These are phyloP conservation scores for Carallia brachiata DNA, from an alignment of 345 rosid genomes.

Conservation along the genomic window DNA sequence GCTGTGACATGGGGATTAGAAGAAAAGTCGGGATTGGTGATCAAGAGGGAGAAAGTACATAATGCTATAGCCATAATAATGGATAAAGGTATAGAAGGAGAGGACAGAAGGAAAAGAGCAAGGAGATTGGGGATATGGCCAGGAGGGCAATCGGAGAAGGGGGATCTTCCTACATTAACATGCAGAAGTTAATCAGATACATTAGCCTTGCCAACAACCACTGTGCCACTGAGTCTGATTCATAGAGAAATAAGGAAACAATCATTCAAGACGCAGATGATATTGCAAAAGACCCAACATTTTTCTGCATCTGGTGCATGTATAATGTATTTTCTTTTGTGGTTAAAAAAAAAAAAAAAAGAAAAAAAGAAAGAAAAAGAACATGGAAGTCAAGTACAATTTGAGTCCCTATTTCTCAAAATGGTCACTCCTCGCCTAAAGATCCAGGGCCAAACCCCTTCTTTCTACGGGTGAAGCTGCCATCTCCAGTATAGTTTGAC, in stretches of 20 bases:
- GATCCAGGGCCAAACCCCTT: no score
- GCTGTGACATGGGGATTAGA: slow-evolving; percentile 30
- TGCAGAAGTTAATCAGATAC: slow-evolving; percentile 13
- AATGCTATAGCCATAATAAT: slow-evolving; percentile 12
- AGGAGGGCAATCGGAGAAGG: slow-evolving; percentile 22
- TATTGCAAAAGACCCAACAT: no score
- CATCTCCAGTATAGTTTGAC: no score
- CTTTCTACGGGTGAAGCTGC: no score
- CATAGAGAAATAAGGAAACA: background rate
- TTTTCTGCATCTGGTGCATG: no score
- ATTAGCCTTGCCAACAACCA: slow-evolving; percentile 2
- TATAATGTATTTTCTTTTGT: no score
- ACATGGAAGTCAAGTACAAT: no score
- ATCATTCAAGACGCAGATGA: no score
- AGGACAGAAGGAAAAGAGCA: slow-evolving; percentile 28
- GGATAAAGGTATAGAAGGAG: slow-evolving; percentile 20
- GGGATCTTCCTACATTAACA: slow-evolving; percentile 28
- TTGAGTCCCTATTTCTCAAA: no score
- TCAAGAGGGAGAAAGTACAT: slow-evolving; percentile 21
- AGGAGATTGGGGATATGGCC: slow-evolving; percentile 22
- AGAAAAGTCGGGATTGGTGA: slow-evolving; percentile 23
- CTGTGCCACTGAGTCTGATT: background rate
- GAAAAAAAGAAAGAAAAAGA: no score
- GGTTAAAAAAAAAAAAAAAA: no score
- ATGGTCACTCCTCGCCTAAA: no score